These are phyloP conservation scores for Rhodotorula toruloides DNA, from an alignment of 768 basidiomycete genomes.

Conservation along the genomic window DNA sequence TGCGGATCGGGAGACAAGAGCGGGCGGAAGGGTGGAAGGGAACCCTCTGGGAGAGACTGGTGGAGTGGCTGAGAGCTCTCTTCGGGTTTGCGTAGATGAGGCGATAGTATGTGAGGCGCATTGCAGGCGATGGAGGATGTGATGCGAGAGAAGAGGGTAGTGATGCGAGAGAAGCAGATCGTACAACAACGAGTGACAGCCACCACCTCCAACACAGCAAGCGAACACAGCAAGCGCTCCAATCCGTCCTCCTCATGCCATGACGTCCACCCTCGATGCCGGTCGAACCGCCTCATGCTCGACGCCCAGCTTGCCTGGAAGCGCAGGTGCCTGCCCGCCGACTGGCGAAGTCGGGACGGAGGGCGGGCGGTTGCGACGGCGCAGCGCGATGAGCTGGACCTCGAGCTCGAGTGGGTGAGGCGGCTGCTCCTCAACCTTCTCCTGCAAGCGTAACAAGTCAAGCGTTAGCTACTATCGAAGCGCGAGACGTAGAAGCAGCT, in stretches of 20 bases:
- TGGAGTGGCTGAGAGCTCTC: neutral
- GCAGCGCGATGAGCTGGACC: slow-evolving; percentile 34
- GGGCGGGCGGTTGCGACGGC: neutral
- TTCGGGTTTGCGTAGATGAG: neutral
- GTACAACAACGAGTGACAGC: too few relatives aligned
- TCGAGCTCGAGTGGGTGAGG: slow-evolving; percentile 38
- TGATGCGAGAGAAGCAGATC: too few relatives aligned
- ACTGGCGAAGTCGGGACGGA: neutral
- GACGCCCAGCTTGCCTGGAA: too few relatives aligned
- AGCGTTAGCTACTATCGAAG: neutral
- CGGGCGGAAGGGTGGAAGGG: slow-evolving; percentile 1
- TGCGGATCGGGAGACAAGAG: neutral
- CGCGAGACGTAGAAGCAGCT: neutral
- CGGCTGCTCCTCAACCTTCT: slow-evolving; percentile 35
- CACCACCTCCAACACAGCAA: too few relatives aligned
- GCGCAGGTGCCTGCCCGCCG: too few relatives aligned
- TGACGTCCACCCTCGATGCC: too few relatives aligned
- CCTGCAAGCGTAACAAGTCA: neutral
- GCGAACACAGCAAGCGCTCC: too few relatives aligned
- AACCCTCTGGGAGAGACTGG: neutral
- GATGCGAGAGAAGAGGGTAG: too few relatives aligned
- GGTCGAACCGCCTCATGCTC: too few relatives aligned
- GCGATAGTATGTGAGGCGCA: too few relatives aligned
- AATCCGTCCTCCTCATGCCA: too few relatives aligned
- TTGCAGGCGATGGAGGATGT: too few relatives aligned